These are phyloP conservation scores for Lasiodiplodia theobromae DNA, from an alignment of 2,329 filamentous ascomycete species.

Conservation along the genomic window DNA sequence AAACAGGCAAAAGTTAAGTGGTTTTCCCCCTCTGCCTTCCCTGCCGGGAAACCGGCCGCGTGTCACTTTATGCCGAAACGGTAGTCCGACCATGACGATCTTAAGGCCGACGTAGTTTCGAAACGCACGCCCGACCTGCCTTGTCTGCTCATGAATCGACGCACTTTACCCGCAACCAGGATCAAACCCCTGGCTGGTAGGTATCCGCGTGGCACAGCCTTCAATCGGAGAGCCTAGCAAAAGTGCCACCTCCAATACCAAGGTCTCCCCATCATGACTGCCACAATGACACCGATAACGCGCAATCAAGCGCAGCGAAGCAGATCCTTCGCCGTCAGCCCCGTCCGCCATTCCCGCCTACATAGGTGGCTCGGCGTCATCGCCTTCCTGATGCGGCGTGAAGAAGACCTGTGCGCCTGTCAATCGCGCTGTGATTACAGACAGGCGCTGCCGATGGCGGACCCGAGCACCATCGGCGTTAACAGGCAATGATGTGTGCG, in stretches of 20 bases:
- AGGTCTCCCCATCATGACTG: slow-evolving; percentile 3
- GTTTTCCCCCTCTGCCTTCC: neutral
- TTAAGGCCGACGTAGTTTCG: slow-evolving; percentile 14
- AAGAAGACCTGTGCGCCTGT: neutral
- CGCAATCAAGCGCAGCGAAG: slow-evolving; percentile 17
- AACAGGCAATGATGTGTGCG: neutral
- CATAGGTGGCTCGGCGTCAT: neutral
- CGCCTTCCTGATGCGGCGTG: neutral
- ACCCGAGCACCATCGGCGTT: neutral
- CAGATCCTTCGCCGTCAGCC: neutral
- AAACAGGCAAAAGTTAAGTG: neutral
- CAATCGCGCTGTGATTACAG: neutral
- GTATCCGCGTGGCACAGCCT: neutral
- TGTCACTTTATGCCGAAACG: slow-evolving; percentile 6
- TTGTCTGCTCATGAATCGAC: neutral
- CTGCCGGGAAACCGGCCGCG: neutral
- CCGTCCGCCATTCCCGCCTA: neutral
- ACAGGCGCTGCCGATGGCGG: slow-evolving; percentile 9
- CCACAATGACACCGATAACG: slow-evolving; percentile 2
- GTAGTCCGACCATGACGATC: slow-evolving; percentile 3
- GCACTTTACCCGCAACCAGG: neutral
- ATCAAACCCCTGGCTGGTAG: neutral
- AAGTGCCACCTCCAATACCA: neutral
- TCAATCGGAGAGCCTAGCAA: neutral
- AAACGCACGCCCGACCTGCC: slow-evolving; percentile 11